Conservation (phyloP, 2,329 filamentous ascomycete genomes). For the Cordyceps militaris region DNA sequence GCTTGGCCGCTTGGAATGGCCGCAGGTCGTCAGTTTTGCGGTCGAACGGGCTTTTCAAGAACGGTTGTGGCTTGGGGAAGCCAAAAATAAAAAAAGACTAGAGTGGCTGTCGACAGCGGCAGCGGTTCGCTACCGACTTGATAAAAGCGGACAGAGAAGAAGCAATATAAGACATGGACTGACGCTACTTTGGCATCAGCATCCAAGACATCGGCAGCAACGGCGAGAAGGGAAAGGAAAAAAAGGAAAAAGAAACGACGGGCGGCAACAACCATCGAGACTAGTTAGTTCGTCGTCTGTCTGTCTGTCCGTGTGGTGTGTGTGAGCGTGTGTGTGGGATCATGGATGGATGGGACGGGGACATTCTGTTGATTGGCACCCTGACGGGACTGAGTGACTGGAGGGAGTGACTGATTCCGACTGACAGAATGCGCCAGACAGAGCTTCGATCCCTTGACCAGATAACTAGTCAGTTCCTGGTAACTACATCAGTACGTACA, state of each 20-base stretch:
- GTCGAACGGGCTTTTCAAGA: neutral
- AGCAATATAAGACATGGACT: conserved; percentile 3
- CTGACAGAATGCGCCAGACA: neutral
- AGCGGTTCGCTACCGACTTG: neutral
- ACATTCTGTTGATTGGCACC: neutral
- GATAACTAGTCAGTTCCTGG: neutral
- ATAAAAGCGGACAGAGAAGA: neutral
- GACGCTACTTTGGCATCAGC: neutral
- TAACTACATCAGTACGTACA: neutral
- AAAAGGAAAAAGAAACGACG: neutral
- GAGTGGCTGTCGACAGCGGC: neutral
- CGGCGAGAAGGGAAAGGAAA: neutral
- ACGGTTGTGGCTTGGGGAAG: neutral
- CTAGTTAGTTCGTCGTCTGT: neutral
- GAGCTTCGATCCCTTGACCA: conserved; percentile 5
- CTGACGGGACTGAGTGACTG: neutral
- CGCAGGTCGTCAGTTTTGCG: neutral
- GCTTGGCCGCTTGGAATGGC: conserved; percentile 4
- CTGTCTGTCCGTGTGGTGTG: neutral
- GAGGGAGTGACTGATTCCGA: neutral
- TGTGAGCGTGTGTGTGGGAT: neutral
- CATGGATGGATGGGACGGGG: neutral
- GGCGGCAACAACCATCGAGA: conserved; percentile 8
- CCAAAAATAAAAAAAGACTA: neutral
- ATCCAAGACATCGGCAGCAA: conserved; percentile 10